A percentile compares a stretch with the other conserved stretches of the same genome.
Evolutionary conservation across 306 rosid species (phyloP).

Genomic region (Sphenostylis stenocarpa): DNA sequence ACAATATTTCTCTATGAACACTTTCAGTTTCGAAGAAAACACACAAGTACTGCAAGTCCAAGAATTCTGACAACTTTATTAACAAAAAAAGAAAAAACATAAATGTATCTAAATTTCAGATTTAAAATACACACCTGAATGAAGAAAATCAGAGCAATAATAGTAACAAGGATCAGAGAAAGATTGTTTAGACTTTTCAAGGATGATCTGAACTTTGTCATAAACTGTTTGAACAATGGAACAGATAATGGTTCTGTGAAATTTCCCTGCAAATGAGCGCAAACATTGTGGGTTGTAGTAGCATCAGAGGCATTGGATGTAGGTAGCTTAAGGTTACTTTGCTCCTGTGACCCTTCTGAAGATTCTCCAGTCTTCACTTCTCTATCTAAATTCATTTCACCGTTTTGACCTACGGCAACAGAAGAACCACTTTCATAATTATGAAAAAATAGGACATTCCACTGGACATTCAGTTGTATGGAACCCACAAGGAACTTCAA

Average conservation of each 20-base stretch:
- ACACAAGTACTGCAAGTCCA: neutral
- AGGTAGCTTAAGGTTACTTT: slow-evolving; percentile 32
- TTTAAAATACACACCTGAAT: slow-evolving; percentile 73
- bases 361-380: slow-evolving; percentile 52
- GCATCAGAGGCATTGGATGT: slow-evolving; percentile 28
- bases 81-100: slow-evolving; percentile 3
- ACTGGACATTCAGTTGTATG: slow-evolving; percentile 15
- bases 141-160: slow-evolving; percentile 74
- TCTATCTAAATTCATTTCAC: slow-evolving; percentile 36
- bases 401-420: slow-evolving; percentile 37
- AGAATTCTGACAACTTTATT: neutral
- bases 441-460: slow-evolving; percentile 7
- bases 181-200: slow-evolving; percentile 74
- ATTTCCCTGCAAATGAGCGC: slow-evolving; percentile 42
- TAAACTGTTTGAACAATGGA: slow-evolving; percentile 50
- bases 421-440: slow-evolving; percentile 41
- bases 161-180: slow-evolving; percentile 51
- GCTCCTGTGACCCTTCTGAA: slow-evolving; percentile 46
- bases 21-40: slow-evolving; percentile 6
- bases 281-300: slow-evolving; percentile 35
- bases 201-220: slow-evolving; percentile 46
- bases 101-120: neutral
- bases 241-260: slow-evolving; percentile 35
- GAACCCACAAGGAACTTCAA: slow-evolving; percentile 21
- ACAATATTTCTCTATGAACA: neutral